Evolutionary conservation across 768 basidiomycete genomes (phyloP).

Genomic region (Trametes coccinea): DNA sequence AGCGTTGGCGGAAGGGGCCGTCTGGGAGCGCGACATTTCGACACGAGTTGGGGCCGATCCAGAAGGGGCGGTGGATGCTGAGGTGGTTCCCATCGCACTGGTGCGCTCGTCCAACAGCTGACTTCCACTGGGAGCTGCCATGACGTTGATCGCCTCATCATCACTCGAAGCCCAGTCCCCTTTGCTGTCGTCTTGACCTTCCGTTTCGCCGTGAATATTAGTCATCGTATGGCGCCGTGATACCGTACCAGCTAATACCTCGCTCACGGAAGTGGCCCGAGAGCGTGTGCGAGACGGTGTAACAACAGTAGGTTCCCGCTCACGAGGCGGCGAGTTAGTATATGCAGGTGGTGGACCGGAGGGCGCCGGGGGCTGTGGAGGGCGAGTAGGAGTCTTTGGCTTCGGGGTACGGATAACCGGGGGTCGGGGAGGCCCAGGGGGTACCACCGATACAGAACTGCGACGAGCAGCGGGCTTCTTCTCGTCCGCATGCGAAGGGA

Average conservation of each 20-base stretch:
- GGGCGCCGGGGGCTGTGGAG: slow-evolving; percentile 20
- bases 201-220: slow-evolving; percentile 33
- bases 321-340: slow-evolving; percentile 32
- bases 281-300: slow-evolving; percentile 47
- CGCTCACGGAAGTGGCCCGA: slow-evolving; percentile 55
- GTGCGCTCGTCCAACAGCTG: slow-evolving; percentile 84
- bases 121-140: slow-evolving; percentile 83
- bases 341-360: slow-evolving; percentile 74
- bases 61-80: slow-evolving; percentile 27
- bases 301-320: slow-evolving; percentile 42
- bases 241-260: slow-evolving; percentile 55
- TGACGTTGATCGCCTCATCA: slow-evolving; percentile 82
- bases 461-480: slow-evolving; percentile 25
- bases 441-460: slow-evolving; percentile 26
- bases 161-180: slow-evolving; percentile 78
- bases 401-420: slow-evolving; percentile 15
- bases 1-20: slow-evolving; percentile 27
- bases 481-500: slow-evolving; percentile 12
- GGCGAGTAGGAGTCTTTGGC: slow-evolving; percentile 18
- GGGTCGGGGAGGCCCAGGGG: slow-evolving; percentile 22
- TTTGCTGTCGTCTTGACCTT: slow-evolving; percentile 38
- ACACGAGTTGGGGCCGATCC: slow-evolving; percentile 17
- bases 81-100: slow-evolving; percentile 50
- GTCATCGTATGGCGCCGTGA: slow-evolving; percentile 37
- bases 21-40: slow-evolving; percentile 34